Base-by-base conservation (phyloP, 495 filamentous ascomycete genomes). In the Podospora appendiculata region DNA sequence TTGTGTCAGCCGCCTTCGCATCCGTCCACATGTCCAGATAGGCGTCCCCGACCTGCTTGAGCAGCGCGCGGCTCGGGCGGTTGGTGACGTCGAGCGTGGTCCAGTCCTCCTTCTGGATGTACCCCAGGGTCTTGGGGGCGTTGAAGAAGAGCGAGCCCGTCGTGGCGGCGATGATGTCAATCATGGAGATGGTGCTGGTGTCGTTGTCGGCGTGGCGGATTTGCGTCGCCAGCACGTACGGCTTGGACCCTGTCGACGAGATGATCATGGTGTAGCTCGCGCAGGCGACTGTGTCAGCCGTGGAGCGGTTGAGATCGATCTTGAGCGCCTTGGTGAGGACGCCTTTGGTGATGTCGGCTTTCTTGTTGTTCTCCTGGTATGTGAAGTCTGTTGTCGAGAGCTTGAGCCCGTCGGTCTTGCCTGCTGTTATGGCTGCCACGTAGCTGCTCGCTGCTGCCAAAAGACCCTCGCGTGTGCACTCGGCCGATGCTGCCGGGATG, bases 11-110 rank as follows among this genome's bases (percentile, higher is more conserved):
- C 1, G 73, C 74, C 32, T 61, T 70, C 0, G 63, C 59, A 60
- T 73, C 71, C 2, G 69, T 75, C 71, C 71, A 76, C 70, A 78
- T 73, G 42, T 78, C 74, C 1, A 78, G 61, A 46, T 76, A 76
- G 2, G 65, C 72, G 41, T 78, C 74, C 8, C 67, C 73, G 0
- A 68, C 67, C 19, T 68, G 60, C 54, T 67, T 70, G 32, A 78
- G 65, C 51, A 71, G 47, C 0, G 73, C 70, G 13, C 74, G 62
- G 14, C 48, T 58, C 1, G 61, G 61, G 1, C 66, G 57, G 19
- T 48, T 48, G 3, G 50, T 61, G 0, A 62, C 54, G 1, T 44
- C 36, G 13, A 74, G 52, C 6, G 62, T 54, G 4, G 48, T 54
- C 74, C 74, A 77, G 57, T 63, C 63, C 58, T 77, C 72, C 40